phyloP scores from a whole-genome alignment of 208 protist genomes.

The Leishmania arabica region DNA sequence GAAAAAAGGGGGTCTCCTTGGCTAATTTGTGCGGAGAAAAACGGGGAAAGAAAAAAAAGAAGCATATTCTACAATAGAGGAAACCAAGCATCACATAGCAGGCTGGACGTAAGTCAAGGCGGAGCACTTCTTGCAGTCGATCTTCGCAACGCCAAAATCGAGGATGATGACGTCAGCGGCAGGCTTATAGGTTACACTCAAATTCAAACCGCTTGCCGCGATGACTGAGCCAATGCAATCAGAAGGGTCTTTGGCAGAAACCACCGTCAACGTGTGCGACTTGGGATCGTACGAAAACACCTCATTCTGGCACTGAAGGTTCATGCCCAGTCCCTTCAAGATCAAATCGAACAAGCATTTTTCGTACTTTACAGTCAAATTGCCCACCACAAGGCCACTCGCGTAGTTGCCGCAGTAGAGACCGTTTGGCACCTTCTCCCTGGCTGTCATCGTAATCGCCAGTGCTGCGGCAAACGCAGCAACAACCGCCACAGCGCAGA shows the following conservation, averaged over 20 bases:
- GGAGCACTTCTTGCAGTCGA: conserved; percentile 54
- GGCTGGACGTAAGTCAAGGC: not conserved
- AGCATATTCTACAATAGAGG: not conserved
- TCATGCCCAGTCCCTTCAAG: conserved; percentile 44
- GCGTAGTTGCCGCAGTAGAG: conserved; percentile 68
- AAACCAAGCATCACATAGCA: not conserved
- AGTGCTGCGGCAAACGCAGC: not conserved
- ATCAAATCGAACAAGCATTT: conserved; percentile 48
- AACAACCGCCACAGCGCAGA: conserved; percentile 2
- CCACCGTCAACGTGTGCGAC: conserved; percentile 37
- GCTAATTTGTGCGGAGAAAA: not conserved
- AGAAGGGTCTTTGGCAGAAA: conserved; percentile 43
- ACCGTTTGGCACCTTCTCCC: conserved; percentile 22
- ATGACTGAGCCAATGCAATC: conserved; percentile 73
- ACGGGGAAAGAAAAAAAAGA: conserved; percentile 7
- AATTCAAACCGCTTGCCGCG: conserved; percentile 36
- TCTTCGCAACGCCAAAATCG: conserved; percentile 54
- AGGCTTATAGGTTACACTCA: conserved; percentile 50
- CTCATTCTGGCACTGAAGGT: conserved; percentile 57
- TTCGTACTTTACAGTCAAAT: conserved; percentile 28
- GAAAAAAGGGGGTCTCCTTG: not conserved
- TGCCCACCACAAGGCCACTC: conserved; percentile 46
- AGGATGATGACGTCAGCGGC: conserved; percentile 47
- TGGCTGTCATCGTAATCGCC: not conserved
- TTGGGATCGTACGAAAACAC: conserved; percentile 61